A percentile compares a stretch with the other conserved stretches of the same genome.
phyloP scores from a whole-genome alignment of 352 stramenopile species.

The Globisporangium iwayamae region DNA sequence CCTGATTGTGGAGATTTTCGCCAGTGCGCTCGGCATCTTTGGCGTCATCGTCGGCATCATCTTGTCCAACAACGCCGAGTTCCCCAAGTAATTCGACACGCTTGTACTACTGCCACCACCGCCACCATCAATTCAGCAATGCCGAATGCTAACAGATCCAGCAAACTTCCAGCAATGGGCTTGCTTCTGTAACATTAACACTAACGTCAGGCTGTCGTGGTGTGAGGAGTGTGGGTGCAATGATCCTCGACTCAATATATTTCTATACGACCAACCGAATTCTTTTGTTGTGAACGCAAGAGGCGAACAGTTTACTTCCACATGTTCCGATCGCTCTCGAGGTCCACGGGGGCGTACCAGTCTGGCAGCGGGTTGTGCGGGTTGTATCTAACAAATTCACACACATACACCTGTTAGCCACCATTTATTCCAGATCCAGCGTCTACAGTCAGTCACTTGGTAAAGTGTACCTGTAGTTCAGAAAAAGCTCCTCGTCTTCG shows the following conservation, averaged over 20 bases:
- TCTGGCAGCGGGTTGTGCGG: slow-evolving; percentile 61
- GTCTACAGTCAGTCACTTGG: no score
- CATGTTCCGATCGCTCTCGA: slow-evolving; percentile 77
- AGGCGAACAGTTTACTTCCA: slow-evolving; percentile 45
- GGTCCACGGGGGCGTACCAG: slow-evolving; percentile 83
- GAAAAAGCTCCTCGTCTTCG: slow-evolving; percentile 78
- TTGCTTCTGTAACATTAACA: neutral
- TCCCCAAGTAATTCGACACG: slow-evolving; percentile 63
- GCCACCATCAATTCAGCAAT: neutral
- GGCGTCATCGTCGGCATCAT: slow-evolving; percentile 99
- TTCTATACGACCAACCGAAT: slow-evolving; percentile 2
- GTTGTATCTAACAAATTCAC: slow-evolving; percentile 56
- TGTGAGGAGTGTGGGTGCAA: neutral
- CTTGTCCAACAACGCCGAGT: slow-evolving; percentile 96
- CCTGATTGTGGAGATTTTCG: slow-evolving; percentile 99
- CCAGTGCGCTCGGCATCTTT: slow-evolving; percentile 98
- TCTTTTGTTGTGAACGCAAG: neutral
- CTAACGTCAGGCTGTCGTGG: neutral
- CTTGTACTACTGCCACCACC: no score
- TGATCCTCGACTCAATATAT: slow-evolving; percentile 8
- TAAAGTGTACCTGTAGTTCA: slow-evolving; percentile 57
- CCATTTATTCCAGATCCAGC: neutral
- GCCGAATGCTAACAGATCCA: neutral
- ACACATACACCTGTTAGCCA: neutral
- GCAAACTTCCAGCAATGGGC: neutral